These are phyloP conservation scores for Rhynchospora pubera DNA, from an alignment of 176 grass and related monocot genomes.

Conservation along the genomic window DNA sequence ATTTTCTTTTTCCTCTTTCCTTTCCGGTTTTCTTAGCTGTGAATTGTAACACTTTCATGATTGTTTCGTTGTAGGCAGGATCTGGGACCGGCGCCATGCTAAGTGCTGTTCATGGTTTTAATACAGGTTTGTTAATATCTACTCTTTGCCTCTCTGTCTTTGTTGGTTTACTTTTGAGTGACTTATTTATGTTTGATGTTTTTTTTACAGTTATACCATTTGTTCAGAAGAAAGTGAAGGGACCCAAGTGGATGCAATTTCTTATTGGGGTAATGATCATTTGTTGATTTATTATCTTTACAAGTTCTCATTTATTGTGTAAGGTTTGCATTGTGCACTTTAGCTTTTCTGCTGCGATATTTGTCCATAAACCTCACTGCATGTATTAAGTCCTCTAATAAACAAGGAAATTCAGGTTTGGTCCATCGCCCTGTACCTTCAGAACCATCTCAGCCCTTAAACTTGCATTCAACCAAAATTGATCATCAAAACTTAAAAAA, in stretches of 20 bases:
- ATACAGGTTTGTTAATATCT: slow-evolving; percentile 36
- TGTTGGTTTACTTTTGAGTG: too few species aligned
- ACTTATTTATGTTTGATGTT: background rate
- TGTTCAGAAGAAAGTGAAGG: slow-evolving; percentile 87
- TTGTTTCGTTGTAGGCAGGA: slow-evolving; percentile 47
- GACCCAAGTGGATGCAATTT: slow-evolving; percentile 74
- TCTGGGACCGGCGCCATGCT: slow-evolving; percentile 72
- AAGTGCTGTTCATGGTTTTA: slow-evolving; percentile 80
- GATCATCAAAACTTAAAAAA: background rate
- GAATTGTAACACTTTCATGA: background rate
- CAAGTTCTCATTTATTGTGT: background rate
- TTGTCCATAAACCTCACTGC: background rate
- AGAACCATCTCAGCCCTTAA: background rate
- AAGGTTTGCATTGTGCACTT: background rate
- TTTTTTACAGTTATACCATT: slow-evolving; percentile 62
- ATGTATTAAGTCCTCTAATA: background rate
- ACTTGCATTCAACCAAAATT: background rate
- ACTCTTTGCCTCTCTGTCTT: background rate
- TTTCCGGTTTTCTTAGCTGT: background rate
- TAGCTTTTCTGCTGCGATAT: background rate
- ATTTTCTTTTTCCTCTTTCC: background rate
- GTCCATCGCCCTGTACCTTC: background rate
- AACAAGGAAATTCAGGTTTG: background rate
- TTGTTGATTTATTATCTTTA: background rate
- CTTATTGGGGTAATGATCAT: slow-evolving; percentile 55